Base-by-base conservation (phyloP, 331 rosid genomes). In the Acacia pycnantha region DNA sequence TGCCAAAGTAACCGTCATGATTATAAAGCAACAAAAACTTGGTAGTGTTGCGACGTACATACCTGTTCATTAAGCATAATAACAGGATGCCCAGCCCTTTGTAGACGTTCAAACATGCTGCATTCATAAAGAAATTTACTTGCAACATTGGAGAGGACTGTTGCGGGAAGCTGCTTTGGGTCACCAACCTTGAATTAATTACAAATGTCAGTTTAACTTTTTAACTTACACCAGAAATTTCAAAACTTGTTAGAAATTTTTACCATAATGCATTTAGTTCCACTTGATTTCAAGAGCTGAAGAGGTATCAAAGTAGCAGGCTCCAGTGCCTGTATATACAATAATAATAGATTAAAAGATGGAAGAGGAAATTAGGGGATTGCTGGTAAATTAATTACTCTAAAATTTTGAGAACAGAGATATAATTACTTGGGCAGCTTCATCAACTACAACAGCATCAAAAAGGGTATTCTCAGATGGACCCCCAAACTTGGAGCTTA, bases 91-190 rank as follows among this genome's bases (percentile, higher is more conserved):
- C 99, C 99, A 75, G 97, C 97, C 89, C 90, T 93, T 74, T 95
- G 99, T 81, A 95, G 76, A 74, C 97, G 99, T 86, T 95, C 99
- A 85, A 95, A 95, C 99, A 95, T 95, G 90, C 98, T 95, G 84
- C 99, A 95, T 82, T 88, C 88, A 70, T 85, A 95, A 15, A 81
- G 90, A 86, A 89, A 95, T 88, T 92, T 95, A 84, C 97, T 92
- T 7, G 98, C 98, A 62, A 92, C 86, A 83, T 89, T 95, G 76
- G 99, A 95, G 67, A 95, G 91, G 53, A 95, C 97, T n/a, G 99
- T 93, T 79, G 98, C 99, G 68, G 99, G 99, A 84, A 95, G 99
- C 91, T 95, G 99, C 92, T 95, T 95, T 47, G 99, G 99, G 82
- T 95, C 99, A 47, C 98, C 99, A 75, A 95, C 99, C 99, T 95